Percentiles rank a stretch among this genome's conserved stretches.
These are phyloP conservation scores for Malus fusca DNA, from an alignment of 306 rosid species.

Conservation along the genomic window DNA sequence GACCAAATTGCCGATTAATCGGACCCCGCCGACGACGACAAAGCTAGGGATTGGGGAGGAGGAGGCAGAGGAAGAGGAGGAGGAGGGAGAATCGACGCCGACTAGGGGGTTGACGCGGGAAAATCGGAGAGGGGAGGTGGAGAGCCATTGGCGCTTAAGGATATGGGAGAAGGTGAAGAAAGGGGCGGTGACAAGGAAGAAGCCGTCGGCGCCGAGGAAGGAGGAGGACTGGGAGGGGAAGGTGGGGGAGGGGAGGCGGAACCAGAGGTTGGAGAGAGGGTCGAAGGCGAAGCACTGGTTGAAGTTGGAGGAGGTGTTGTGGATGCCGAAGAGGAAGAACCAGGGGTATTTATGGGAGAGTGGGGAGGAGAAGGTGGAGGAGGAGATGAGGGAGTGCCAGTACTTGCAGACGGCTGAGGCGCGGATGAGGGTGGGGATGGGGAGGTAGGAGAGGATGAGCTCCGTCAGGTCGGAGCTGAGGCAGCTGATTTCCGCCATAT, in stretches of 20 bases:
- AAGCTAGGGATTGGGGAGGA: slow-evolving; percentile 18
- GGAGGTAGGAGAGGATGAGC: slow-evolving; percentile 56
- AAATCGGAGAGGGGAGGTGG: slow-evolving; percentile 54
- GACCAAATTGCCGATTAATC: slow-evolving; percentile 63
- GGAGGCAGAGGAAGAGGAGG: neutral
- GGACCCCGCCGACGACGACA: slow-evolving; percentile 71
- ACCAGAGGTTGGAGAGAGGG: slow-evolving; percentile 58
- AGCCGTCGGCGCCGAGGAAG: slow-evolving; percentile 49
- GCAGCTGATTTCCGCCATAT: slow-evolving; percentile 38
- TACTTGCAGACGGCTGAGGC: slow-evolving; percentile 62
- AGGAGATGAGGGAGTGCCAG: slow-evolving; percentile 58
- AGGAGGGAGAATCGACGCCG: slow-evolving; percentile 31
- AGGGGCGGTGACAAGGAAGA: slow-evolving; percentile 64
- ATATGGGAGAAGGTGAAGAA: slow-evolving; percentile 42
- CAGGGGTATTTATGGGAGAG: slow-evolving; percentile 30
- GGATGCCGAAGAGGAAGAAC: slow-evolving; percentile 81
- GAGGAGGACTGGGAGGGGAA: slow-evolving; percentile 33
- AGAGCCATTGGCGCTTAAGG: slow-evolving; percentile 35
- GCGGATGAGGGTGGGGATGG: slow-evolving; percentile 46
- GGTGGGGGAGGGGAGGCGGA: slow-evolving; percentile 43
- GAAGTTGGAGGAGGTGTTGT: slow-evolving; percentile 67
- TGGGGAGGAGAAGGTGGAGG: slow-evolving; percentile 30
- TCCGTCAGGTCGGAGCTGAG: slow-evolving; percentile 55
- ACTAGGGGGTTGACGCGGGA: slow-evolving; percentile 72
- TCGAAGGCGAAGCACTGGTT: slow-evolving; percentile 80